Base-by-base conservation (phyloP, 371 early-diverging fungal genomes). In the Saksenaea oblongispora region DNA sequence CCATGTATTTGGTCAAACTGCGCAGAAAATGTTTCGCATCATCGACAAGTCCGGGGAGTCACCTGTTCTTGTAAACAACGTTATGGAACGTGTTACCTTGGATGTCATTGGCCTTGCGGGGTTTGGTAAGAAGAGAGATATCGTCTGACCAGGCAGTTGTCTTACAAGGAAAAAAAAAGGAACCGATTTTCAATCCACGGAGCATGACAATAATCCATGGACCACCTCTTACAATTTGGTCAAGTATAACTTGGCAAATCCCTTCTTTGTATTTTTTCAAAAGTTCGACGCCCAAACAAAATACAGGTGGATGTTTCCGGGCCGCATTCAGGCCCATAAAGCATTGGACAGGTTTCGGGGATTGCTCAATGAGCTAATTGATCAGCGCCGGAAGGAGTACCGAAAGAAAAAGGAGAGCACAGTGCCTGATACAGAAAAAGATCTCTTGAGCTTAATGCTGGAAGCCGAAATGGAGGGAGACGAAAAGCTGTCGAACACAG, bases 361-460 rank as follows among this genome's bases (percentile, higher is more conserved):
- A 26, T 69, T 80, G 51, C 66, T 84, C 17, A 70, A 70, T 47
- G 28, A 24, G 4, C 66, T 84, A 22, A 73, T 83, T 27, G 76
- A 77, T 24, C 58, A 70, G 18, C 66, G 73, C 47, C 71, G 76
- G 22, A 56, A 60, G 26, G 59, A 59, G 15, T 59, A 73, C 39
- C 63, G 44, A n/a, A 67, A 62, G 9, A 47, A 41, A 34, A 44
- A 44, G 5, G 69, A 63, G 4, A 39, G 54, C 3, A 37, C 9
- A 0, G 24, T 22, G 0, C 56, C 56, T 1, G 75, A 81, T 37
- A 66, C 69, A 39, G 75, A 76, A 47, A 70, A 62, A 10, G 81
- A 83, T 44, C 61, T 84, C 56, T 65, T 84, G 28, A 72, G 82
- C 1, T 67, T 83, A 66, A 79, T 84, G 82, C 42, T 83, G 35